Percentiles rank a stretch among this genome's conserved stretches.
These are phyloP conservation scores for Apiospora sp. DNA, from an alignment of 2,329 filamentous ascomycete genomes.

Conservation along the genomic window DNA sequence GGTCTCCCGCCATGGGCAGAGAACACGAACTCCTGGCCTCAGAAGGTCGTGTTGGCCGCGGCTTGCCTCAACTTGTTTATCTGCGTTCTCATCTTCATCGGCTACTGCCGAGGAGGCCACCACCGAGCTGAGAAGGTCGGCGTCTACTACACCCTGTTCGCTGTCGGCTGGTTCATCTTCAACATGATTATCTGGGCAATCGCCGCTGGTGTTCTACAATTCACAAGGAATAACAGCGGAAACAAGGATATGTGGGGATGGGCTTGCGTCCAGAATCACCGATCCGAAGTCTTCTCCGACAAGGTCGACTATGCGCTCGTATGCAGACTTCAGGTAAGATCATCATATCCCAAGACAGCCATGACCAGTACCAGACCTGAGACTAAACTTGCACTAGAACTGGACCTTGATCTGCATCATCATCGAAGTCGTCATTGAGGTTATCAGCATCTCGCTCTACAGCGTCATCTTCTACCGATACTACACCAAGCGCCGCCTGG, in stretches of 20 bases:
- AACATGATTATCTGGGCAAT: constrained; percentile 92
- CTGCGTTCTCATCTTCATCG: constrained; percentile 81
- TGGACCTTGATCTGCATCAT: constrained; percentile 97
- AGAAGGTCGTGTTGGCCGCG: constrained; percentile 81
- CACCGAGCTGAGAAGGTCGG: constrained; percentile 88
- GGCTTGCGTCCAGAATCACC: constrained; percentile 91
- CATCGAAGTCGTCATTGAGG: constrained; percentile 93
- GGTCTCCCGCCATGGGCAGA: constrained; percentile 85
- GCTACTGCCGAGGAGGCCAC: constrained; percentile 90
- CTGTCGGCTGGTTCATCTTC: constrained; percentile 91
- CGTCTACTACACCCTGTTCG: constrained; percentile 95
- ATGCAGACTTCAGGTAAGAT: constrained; percentile 81
- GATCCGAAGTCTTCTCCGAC: constrained; percentile 77
- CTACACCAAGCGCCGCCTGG: constrained; percentile 93
- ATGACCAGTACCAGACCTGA: constrained; percentile 2
- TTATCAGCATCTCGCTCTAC: constrained; percentile 92
- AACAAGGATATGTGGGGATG: constrained; percentile 97
- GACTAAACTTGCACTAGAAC: constrained; percentile 65
- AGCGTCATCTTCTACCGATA: constrained; percentile 96
- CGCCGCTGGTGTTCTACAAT: constrained; percentile 84
- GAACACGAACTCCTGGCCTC: constrained; percentile 85
- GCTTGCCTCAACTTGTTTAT: constrained; percentile 82
- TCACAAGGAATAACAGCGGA: constrained; percentile 73
- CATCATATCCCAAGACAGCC: background rate
- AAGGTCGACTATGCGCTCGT: constrained; percentile 89